Base-by-base conservation (phyloP, 768 basidiomycete genomes). In the Collybiopsis confluens region DNA sequence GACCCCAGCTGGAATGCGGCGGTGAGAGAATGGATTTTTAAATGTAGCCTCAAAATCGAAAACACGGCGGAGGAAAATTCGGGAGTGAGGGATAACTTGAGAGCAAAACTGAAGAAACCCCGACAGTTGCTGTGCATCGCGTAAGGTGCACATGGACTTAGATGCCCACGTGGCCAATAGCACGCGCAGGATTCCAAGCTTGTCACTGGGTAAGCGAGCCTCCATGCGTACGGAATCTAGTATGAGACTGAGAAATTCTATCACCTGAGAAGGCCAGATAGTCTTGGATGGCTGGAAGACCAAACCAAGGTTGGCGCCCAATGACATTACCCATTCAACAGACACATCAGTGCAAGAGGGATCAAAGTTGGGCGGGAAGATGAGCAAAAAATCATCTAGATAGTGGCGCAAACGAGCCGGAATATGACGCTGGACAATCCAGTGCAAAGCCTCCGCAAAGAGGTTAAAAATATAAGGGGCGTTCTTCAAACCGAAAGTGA, bases 401-500 rank as follows among this genome's bases (percentile, higher is more conserved):
- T 70, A 72, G 40, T 73, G 71, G 6, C 60, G 60, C 2, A 72
- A 51, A 7, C 8, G 4, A 0, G 65, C 62, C 0, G 67, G 70
- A 43, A 73, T 64, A 48, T 74, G 65, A 9, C 63, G 61, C 15
- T 62, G 54, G 16, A 73, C 65, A 48, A 74, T 73, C 72, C 71
- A 75, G 52, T 74, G 73, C 10, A 73, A 62, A 9, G 64, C 73
- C 53, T 74, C 68, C 0, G 71, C 63, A 50, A 73, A 73, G 1
- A 73, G 63, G 51, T 73, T 71, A 60, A 71, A 74, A 16, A 75
- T 73, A 58, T 73, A 72, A 2, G 70, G 69, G 4, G 70, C 67
- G 2, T 67, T 64, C 3, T 62, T 55, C 2, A 66, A 53, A 0
- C 71, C 70, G 55, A 74, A 74, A 0, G 55, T 61, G 5, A 73